Percentiles rank a stretch among this genome's conserved stretches.
Evolutionary conservation across 495 filamentous ascomycete species (phyloP).

Genomic region (Achaetomiella virescens): DNA sequence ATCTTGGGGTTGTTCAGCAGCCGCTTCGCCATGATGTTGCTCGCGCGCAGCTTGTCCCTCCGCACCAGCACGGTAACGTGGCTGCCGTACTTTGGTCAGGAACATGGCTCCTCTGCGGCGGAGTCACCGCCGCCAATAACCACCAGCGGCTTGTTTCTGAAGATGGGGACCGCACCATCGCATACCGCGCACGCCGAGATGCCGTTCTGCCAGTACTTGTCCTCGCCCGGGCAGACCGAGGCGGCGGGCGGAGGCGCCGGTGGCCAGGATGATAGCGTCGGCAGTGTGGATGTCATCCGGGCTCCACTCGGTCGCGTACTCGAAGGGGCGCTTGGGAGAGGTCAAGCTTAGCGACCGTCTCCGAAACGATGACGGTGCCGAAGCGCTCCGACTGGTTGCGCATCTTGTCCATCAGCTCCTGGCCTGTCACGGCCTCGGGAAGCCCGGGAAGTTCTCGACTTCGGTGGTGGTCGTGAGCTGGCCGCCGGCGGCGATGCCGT

Average conservation of each 20-base stretch:
- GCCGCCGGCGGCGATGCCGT: slow-evolving; percentile 91
- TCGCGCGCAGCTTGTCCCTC: slow-evolving; percentile 75
- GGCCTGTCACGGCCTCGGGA: slow-evolving; percentile 78
- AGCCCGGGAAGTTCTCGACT: slow-evolving; percentile 96
- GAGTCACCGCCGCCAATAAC: slow-evolving; percentile 98
- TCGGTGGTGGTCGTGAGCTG: slow-evolving; percentile 98
- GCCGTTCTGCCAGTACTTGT: slow-evolving; percentile 92
- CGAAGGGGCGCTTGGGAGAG: slow-evolving; percentile 80
- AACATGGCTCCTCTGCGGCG: slow-evolving; percentile 95
- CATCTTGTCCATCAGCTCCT: slow-evolving; percentile 92
- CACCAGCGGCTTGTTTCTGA: slow-evolving; percentile 87
- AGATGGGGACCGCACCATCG: slow-evolving; percentile 95
- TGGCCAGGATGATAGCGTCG: slow-evolving; percentile 88
- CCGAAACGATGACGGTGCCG: slow-evolving; percentile 83
- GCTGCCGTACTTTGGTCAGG: slow-evolving; percentile 92
- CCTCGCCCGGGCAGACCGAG: slow-evolving; percentile 81
- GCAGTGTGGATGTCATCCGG: slow-evolving; percentile 77
- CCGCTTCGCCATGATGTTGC: slow-evolving; percentile 85
- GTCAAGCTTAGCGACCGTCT: slow-evolving; percentile 88
- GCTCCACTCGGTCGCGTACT: slow-evolving; percentile 77
- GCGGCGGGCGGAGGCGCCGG: slow-evolving; percentile 83
- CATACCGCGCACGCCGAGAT: slow-evolving; percentile 96
- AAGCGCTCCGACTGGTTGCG: slow-evolving; percentile 83
- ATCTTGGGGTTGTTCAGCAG: slow-evolving; percentile 80
- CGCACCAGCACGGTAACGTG: slow-evolving; percentile 92